Evolutionary conservation across 2,329 filamentous ascomycete genomes (phyloP), one percentile per base, ranked within the genome.

Genomic region (Diaporthe caulivora): DNA sequence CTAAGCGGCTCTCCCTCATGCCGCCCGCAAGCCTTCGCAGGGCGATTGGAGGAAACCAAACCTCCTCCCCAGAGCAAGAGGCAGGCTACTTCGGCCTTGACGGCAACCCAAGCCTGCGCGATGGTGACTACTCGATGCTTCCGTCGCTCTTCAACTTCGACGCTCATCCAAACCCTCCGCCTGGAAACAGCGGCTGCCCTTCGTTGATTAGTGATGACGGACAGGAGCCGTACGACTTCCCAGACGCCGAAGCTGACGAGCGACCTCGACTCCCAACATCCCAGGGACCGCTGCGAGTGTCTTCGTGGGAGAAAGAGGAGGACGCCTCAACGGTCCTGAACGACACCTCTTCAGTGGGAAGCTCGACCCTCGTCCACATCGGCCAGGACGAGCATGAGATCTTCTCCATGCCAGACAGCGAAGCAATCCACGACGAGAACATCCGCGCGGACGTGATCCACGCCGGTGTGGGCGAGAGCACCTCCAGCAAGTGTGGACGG

Each of bases 151-250:
- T 6, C 3, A 21, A 17, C 34, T 9, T 34, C 34, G 21, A 51
- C 6, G n/a, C 4, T 21, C 7, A 65, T 18, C 11, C 31, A 37
- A 37, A 51, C 0, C 7, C 21, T 3, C 31, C 9, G 0, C 31
- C 21, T 5, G 47, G 44, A 26, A 24, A 51, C 21, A 65, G 62
- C 10, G 62, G 44, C 44, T 65, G 62, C 62, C 44, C 62, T 49
- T 65, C 62, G 3, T 34, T 65, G 1, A 37, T 65, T 37, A 51
- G 44, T 37, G 62, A 65, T 37, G 44, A 51, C 31, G 62, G 62
- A 11, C 21, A 31, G 29, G 62, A 65, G 44, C 29, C 62, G 2
- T 37, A 3, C 15, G 44, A 24, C 1, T 18, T 17, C 11, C 21
- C 44, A 13, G 44, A 47, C 6, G 29, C 34, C 1, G n/a, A 4